phyloP scores from a whole-genome alignment of 306 rosid species.

The Rosa chinensis region DNA sequence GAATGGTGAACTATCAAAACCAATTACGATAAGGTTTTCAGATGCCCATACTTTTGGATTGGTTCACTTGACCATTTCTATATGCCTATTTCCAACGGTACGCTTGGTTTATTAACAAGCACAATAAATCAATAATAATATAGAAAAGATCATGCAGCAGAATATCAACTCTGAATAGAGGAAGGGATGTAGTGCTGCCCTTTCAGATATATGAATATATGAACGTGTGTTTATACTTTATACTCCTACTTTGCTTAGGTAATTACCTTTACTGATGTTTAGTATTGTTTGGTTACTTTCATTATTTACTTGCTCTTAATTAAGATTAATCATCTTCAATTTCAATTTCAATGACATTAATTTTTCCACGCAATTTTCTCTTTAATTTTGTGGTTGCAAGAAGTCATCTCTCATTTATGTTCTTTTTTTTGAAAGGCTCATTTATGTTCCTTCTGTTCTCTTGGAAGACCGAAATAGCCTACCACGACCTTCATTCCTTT shows the following conservation, averaged over 20 bases:
- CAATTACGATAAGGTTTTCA: slow-evolving; percentile 16
- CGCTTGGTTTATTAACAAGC: neutral
- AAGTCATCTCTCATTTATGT: neutral
- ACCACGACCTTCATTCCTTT: neutral
- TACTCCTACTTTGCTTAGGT: neutral
- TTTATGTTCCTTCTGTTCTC: neutral
- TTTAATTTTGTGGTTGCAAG: neutral
- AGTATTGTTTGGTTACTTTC: no score
- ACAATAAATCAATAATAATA: no score
- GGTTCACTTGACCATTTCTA: slow-evolving; percentile 5
- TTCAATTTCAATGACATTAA: neutral
- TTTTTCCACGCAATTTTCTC: neutral
- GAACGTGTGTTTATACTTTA: no score
- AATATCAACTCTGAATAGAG: slow-evolving; percentile 2
- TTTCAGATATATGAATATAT: no score
- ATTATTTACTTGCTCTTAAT: neutral
- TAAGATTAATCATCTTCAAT: neutral
- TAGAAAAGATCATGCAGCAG: neutral
- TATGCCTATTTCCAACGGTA: slow-evolving; percentile 19
- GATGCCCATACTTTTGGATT: slow-evolving; percentile 5
- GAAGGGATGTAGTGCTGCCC: neutral
- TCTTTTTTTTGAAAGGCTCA: neutral
- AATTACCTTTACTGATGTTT: no score
- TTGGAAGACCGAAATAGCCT: neutral
- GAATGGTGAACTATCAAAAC: slow-evolving; percentile 9